A percentile compares a stretch with the other conserved stretches of the same genome.
Evolutionary conservation across 345 rosid species (phyloP).

Genomic region (Populus nigra): DNA sequence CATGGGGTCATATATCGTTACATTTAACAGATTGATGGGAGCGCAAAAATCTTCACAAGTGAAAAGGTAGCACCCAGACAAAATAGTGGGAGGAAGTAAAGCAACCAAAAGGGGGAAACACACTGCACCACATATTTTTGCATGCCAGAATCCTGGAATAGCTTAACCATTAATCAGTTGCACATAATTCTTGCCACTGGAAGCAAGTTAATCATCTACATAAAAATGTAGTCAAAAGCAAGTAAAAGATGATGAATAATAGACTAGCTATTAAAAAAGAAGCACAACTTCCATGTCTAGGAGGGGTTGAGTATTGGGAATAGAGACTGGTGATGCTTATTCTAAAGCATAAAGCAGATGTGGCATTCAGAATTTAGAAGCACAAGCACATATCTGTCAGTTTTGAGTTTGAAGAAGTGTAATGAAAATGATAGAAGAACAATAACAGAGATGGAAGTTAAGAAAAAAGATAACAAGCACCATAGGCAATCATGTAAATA

Average conservation of each 20-base stretch:
- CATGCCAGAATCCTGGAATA: not conserved
- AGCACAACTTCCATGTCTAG: not conserved
- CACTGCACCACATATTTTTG: not conserved
- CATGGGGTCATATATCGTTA: slow-evolving; percentile 4
- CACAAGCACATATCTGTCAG: not conserved
- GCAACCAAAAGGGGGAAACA: not conserved
- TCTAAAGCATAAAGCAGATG: not conserved
- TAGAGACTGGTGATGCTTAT: not conserved
- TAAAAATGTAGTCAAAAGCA: not conserved
- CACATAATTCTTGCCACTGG: not conserved
- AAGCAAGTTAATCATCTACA: not conserved
- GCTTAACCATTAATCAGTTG: not conserved
- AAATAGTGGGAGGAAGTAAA: not conserved
- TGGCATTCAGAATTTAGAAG: not conserved
- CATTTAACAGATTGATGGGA: not conserved
- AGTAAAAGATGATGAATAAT: not conserved
- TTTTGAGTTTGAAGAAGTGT: not conserved
- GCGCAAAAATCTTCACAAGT: not conserved
- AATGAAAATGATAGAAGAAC: not conserved
- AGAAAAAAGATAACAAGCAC: not conserved
- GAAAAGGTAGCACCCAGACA: not conserved
- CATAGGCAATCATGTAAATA: not conserved
- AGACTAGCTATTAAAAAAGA: not conserved
- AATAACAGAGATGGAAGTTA: not conserved
- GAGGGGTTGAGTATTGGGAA: not conserved